These are phyloP conservation scores for Verticillium isaacii DNA, from an alignment of 2,329 filamentous ascomycete species.

Conservation along the genomic window DNA sequence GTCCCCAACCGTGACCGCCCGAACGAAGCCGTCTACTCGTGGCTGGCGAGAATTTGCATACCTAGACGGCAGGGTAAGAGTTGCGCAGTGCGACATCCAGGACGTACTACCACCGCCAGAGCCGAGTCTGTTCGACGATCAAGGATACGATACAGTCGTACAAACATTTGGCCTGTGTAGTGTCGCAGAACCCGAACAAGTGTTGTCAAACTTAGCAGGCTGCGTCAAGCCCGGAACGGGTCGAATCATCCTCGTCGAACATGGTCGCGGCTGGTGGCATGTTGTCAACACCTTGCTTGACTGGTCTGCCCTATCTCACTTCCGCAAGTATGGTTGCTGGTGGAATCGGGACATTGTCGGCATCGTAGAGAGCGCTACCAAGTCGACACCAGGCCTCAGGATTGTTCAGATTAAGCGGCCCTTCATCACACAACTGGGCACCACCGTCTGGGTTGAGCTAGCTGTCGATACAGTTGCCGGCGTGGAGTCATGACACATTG, in stretches of 20 bases:
- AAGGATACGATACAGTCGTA: constrained; percentile 57
- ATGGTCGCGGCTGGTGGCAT: constrained; percentile 52
- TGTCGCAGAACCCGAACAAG: constrained; percentile 48
- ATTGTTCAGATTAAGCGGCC: constrained; percentile 50
- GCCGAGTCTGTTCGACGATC: constrained; percentile 23
- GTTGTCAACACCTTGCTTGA: constrained; percentile 54
- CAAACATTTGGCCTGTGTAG: constrained; percentile 64
- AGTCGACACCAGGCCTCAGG: constrained; percentile 47
- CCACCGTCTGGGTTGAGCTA: constrained; percentile 55
- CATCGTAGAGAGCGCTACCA: constrained; percentile 45
- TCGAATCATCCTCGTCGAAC: constrained; percentile 57
- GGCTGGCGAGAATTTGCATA: constrained; percentile 18
- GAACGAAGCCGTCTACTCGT: not conserved
- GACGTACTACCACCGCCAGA: constrained; percentile 33
- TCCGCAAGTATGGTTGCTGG: constrained; percentile 60
- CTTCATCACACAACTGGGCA: constrained; percentile 49
- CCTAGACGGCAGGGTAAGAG: constrained; percentile 36
- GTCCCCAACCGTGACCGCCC: constrained; percentile 12
- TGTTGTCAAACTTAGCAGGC: constrained; percentile 49
- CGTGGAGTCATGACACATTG: constrained; percentile 9
- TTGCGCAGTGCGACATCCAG: constrained; percentile 45
- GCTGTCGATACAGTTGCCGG: constrained; percentile 23
- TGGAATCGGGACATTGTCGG: constrained; percentile 61
- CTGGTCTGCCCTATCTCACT: constrained; percentile 48
- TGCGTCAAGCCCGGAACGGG: constrained; percentile 49